These are phyloP conservation scores for Cryptococcus sp. DNA, from an alignment of 1,284 basidiomycete genomes.

Conservation along the genomic window DNA sequence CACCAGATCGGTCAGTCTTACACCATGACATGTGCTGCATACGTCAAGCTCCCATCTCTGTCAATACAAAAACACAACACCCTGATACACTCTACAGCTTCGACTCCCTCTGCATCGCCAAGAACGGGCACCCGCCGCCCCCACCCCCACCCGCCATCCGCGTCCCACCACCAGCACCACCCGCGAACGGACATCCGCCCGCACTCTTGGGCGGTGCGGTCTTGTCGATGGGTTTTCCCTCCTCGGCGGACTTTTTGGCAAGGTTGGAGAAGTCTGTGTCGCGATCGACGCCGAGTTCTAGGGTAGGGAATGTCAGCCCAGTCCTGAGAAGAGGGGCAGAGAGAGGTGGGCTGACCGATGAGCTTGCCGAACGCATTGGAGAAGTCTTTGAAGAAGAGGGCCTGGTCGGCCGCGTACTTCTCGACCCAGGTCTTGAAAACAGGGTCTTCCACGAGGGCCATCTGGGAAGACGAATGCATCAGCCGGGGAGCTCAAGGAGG, in stretches of 20 bases:
- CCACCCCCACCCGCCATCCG: neutral
- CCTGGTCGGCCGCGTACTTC: slow-evolving; percentile 55
- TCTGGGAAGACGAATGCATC: slow-evolving; percentile 47
- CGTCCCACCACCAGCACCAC: slow-evolving; percentile 17
- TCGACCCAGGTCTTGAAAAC: slow-evolving; percentile 51
- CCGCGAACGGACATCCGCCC: slow-evolving; percentile 45
- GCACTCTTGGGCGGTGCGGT: slow-evolving; percentile 11
- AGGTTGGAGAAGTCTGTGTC: slow-evolving; percentile 45
- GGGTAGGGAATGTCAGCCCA: neutral
- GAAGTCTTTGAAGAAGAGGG: slow-evolving; percentile 57
- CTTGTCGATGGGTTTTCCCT: slow-evolving; percentile 44
- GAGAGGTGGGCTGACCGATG: slow-evolving; percentile 25
- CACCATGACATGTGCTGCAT: too few species aligned
- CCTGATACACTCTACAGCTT: slow-evolving; percentile 7
- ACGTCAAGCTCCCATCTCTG: too few species aligned
- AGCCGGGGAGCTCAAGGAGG: slow-evolving; percentile 11
- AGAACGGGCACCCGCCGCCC: slow-evolving; percentile 3
- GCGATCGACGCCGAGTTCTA: slow-evolving; percentile 52
- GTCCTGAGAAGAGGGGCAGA: neutral
- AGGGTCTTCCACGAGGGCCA: slow-evolving; percentile 50
- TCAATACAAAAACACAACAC: too few species aligned
- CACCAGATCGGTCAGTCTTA: too few species aligned
- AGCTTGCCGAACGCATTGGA: slow-evolving; percentile 50
- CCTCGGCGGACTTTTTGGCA: slow-evolving; percentile 41
- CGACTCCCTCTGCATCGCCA: slow-evolving; percentile 7